These are phyloP conservation scores for Lepraria neglecta DNA, from an alignment of 495 filamentous ascomycete genomes.

Conservation along the genomic window DNA sequence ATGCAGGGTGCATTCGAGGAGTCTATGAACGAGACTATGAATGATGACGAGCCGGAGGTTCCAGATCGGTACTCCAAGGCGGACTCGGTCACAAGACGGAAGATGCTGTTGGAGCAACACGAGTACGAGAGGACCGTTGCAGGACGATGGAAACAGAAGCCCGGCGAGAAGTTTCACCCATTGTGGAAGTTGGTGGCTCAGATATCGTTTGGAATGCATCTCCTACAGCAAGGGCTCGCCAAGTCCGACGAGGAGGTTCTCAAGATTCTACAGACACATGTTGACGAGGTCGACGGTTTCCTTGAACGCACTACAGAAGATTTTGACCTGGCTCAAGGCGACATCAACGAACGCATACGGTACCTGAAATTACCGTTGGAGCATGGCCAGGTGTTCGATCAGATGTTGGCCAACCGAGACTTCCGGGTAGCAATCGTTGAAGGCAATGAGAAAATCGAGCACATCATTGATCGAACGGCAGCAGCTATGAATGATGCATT, in stretches of 20 bases:
- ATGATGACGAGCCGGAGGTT: conserved; percentile 39
- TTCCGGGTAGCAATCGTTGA: conserved; percentile 76
- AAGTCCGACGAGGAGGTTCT: conserved; percentile 84
- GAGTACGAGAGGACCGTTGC: conserved; percentile 59
- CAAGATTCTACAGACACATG: conserved; percentile 82
- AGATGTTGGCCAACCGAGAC: conserved; percentile 75
- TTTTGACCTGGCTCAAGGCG: conserved; percentile 69
- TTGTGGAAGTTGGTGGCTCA: conserved; percentile 87
- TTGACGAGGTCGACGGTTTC: conserved; percentile 89
- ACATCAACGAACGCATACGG: conserved; percentile 66
- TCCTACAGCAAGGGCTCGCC: conserved; percentile 76
- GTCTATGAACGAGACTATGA: conserved; percentile 67
- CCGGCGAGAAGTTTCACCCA: conserved; percentile 68
- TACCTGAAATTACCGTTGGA: conserved; percentile 77
- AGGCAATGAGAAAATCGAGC: conserved; percentile 87
- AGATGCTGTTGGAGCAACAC: conserved; percentile 59
- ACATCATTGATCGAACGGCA: conserved; percentile 73
- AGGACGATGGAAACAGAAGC: conserved; percentile 65
- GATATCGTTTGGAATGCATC: conserved; percentile 87
- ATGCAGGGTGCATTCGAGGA: conserved; percentile 94
- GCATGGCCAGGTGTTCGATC: conserved; percentile 77
- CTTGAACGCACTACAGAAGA: conserved; percentile 79
- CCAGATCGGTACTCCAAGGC: conserved; percentile 46
- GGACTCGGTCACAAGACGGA: conserved; percentile 62
- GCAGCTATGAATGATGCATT: conserved; percentile 65